Evolutionary conservation across 306 rosid species (phyloP).

Genomic region (Fagus sylvatica): DNA sequence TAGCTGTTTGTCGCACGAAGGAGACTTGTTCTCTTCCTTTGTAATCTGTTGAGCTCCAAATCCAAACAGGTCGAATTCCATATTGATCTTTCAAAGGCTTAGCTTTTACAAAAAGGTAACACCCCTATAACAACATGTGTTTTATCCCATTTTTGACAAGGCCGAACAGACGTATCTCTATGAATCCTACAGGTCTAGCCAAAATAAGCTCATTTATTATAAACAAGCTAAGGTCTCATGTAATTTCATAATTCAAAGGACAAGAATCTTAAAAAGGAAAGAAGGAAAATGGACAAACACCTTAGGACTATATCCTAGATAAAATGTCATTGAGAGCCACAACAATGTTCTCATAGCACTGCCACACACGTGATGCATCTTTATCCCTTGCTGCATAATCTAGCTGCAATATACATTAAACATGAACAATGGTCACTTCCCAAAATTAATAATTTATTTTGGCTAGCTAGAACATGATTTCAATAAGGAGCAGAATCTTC

Average conservation of each 20-base stretch:
- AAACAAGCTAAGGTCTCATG: background rate
- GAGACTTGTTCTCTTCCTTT: too few species aligned
- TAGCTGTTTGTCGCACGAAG: too few species aligned
- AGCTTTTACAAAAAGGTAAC: slow-evolving; percentile 3
- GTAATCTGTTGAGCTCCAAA: too few species aligned
- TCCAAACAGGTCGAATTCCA: background rate
- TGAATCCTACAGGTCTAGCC: slow-evolving; percentile 3
- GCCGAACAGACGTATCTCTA: background rate
- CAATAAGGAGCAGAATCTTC: background rate
- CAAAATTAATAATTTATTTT: background rate
- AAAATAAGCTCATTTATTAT: background rate
- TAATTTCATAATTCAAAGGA: background rate
- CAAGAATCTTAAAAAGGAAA: background rate
- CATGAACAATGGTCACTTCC: background rate
- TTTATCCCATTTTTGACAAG: background rate
- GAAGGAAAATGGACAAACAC: background rate
- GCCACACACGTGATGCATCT: slow-evolving; percentile 57
- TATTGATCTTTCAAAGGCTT: background rate
- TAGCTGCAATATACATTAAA: slow-evolving; percentile 48
- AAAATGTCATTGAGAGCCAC: slow-evolving; percentile 53
- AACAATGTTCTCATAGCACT: slow-evolving; percentile 60
- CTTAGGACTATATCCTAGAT: slow-evolving; percentile 43
- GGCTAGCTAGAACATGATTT: background rate
- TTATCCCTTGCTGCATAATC: slow-evolving; percentile 82
- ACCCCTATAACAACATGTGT: background rate